A percentile compares a stretch with the other conserved stretches of the same genome.
Evolutionary conservation across 768 basidiomycete species (phyloP).

Genomic region (Rhizopogon vinicolor): DNA sequence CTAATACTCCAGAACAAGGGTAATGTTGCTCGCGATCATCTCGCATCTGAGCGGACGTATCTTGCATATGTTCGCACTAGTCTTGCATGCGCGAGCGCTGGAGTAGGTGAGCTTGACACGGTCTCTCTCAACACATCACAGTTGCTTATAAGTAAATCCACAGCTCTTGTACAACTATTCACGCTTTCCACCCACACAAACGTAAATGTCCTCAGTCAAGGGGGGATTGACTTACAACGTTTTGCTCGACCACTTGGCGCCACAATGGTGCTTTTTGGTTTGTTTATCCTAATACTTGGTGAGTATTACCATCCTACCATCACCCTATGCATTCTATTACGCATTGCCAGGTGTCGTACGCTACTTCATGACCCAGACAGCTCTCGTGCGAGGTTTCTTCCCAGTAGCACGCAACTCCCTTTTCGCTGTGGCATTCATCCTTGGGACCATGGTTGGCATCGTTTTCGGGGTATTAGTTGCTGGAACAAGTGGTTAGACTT

Average conservation of each 20-base stretch:
- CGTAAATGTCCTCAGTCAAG: background rate
- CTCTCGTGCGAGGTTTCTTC: slow-evolving; percentile 46
- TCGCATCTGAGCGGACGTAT: slow-evolving; percentile 61
- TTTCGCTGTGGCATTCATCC: slow-evolving; percentile 34
- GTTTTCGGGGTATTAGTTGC: slow-evolving; percentile 40
- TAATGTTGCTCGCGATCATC: slow-evolving; percentile 60
- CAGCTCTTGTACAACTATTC: slow-evolving; percentile 57
- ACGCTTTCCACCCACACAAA: slow-evolving; percentile 26
- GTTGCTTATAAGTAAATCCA: background rate
- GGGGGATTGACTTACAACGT: slow-evolving; percentile 10
- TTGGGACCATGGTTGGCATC: slow-evolving; percentile 36
- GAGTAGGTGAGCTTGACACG: slow-evolving; percentile 42
- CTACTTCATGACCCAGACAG: slow-evolving; percentile 50
- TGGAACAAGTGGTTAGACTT: slow-evolving; percentile 8
- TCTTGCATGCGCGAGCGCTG: slow-evolving; percentile 51
- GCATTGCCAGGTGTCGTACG: slow-evolving; percentile 37
- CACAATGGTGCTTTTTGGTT: slow-evolving; percentile 38
- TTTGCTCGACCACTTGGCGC: slow-evolving; percentile 53
- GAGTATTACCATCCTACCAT: slow-evolving; percentile 11
- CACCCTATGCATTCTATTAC: background rate
- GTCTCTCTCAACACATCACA: background rate
- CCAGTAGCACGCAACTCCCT: slow-evolving; percentile 47
- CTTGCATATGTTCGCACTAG: slow-evolving; percentile 64
- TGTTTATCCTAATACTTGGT: slow-evolving; percentile 48
- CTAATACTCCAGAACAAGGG: slow-evolving; percentile 52